Percentiles rank a stretch among this genome's conserved stretches.
Conservation (phyloP, 2,329 filamentous ascomycete species). For the Diaporthe amygdali region DNA sequence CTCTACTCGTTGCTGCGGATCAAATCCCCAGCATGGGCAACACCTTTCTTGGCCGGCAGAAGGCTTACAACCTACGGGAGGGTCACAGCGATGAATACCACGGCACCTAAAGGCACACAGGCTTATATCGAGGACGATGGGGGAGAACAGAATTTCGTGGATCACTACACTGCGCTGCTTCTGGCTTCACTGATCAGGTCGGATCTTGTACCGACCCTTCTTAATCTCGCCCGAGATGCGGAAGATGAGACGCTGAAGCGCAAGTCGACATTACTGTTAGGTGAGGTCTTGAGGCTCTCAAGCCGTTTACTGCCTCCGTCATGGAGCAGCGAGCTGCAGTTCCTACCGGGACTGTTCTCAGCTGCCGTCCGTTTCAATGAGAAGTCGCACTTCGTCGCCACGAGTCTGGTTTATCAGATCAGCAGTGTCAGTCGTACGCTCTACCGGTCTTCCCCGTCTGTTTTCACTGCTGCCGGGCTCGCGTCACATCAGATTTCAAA, state of each 20-base stretch:
- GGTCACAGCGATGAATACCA: conserved; percentile 80
- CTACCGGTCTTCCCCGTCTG: conserved; percentile 73
- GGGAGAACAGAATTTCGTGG: conserved; percentile 82
- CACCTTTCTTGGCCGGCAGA: conserved; percentile 90
- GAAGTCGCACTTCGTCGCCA: conserved; percentile 79
- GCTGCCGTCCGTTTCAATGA: conserved; percentile 75
- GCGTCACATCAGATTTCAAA: conserved; percentile 52
- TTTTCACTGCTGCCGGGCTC: conserved; percentile 38
- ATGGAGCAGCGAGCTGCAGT: conserved; percentile 84
- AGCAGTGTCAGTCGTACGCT: conserved; percentile 95
- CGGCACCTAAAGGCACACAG: conserved; percentile 53
- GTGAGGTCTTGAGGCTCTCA: conserved; percentile 88
- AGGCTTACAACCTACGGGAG: conserved; percentile 96
- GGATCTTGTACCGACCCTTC: conserved; percentile 68
- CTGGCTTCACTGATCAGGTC: conserved; percentile 85
- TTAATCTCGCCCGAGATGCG: conserved; percentile 70
- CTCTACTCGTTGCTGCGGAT: conserved; percentile 83
- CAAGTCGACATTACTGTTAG: conserved; percentile 88
- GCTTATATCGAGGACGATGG: conserved; percentile 68
- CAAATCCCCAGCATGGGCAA: conserved; percentile 93
- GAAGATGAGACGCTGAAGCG: conserved; percentile 76
- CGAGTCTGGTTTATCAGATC: conserved; percentile 94
- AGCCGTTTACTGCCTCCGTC: conserved; percentile 82
- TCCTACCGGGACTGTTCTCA: conserved; percentile 84
- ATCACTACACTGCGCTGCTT: conserved; percentile 91